Percentiles rank a stretch among this genome's conserved stretches.
phyloP scores from a whole-genome alignment of 192 early-diverging fungal genomes.

The Phycomyces blakesleeanus region DNA sequence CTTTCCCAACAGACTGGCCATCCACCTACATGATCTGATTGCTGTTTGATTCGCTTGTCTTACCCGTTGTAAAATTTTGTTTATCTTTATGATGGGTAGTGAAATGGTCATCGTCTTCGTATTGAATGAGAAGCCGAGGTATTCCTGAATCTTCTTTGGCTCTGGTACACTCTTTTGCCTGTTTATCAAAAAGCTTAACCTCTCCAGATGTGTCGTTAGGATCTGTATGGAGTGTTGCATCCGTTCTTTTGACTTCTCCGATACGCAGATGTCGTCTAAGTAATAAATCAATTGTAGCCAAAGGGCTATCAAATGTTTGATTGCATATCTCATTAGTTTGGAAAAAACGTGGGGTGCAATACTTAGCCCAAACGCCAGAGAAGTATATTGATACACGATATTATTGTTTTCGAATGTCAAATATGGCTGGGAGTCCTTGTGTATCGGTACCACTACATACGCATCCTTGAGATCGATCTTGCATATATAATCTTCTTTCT shows the following conservation, averaged over 20 bases:
- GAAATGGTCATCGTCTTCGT: not conserved
- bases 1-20: conserved; percentile 12
- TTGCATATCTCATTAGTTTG: conserved; percentile 5
- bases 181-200: conserved; percentile 3
- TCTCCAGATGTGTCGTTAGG: not conserved
- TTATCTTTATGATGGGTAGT: not conserved
- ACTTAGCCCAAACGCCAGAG: conserved; percentile 6
- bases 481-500: conserved; percentile 5
- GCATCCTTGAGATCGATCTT: conserved; percentile 13
- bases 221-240: not conserved
- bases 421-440: not conserved
- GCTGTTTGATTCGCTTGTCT: not conserved
- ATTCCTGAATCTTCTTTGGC: conserved; percentile 3
- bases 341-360: conserved; percentile 2
- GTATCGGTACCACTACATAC: conserved; percentile 9
- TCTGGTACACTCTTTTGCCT: not conserved
- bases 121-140: conserved; percentile 12
- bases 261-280: conserved; percentile 7
- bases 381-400: conserved; percentile 2
- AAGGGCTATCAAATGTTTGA: conserved; percentile 1
- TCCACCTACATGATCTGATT: conserved; percentile 9
- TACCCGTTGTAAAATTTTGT: too few species aligned
- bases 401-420: not conserved
- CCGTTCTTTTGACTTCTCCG: not conserved
- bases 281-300: conserved; percentile 7